phyloP scores from a whole-genome alignment of 1,139 yeast species.

The Kurtzmaniella quercitrusa region DNA sequence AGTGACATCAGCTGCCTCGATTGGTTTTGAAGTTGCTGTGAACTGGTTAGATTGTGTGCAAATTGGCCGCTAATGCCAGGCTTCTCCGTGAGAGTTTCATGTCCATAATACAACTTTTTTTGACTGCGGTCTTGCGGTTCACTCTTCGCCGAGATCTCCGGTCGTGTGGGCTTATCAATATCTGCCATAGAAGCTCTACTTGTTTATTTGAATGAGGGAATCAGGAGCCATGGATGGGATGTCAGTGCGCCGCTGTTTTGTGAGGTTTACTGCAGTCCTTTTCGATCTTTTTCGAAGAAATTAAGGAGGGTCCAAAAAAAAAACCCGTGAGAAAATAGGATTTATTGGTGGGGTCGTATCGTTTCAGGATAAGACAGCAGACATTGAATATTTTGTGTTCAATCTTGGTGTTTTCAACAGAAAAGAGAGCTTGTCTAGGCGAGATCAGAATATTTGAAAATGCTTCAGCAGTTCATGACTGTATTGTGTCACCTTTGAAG shows the following conservation, averaged over 20 bases:
- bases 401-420: no score
- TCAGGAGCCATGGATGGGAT: neutral
- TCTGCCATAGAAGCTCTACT: neutral
- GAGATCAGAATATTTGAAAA: no score
- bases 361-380: neutral
- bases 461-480: no score
- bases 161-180: neutral
- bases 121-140: neutral
- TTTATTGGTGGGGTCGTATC: neutral
- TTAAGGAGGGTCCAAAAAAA: neutral
- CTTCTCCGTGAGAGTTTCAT: slow-evolving; percentile 6
- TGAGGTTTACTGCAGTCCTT: neutral
- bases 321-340: neutral
- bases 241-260: neutral
- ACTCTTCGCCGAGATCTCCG: neutral
- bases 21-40: slow-evolving; percentile 4
- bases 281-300: neutral
- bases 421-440: no score
- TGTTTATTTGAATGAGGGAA: neutral
- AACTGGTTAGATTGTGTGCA: neutral
- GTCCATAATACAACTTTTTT: neutral
- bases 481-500: no score
- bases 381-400: no score
- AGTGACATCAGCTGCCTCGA: slow-evolving; percentile 2
- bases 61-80: neutral